Percentiles rank a stretch among this genome's conserved stretches.
Conservation (phyloP, 768 basidiomycete species). For the Termitomyces titanicus region DNA sequence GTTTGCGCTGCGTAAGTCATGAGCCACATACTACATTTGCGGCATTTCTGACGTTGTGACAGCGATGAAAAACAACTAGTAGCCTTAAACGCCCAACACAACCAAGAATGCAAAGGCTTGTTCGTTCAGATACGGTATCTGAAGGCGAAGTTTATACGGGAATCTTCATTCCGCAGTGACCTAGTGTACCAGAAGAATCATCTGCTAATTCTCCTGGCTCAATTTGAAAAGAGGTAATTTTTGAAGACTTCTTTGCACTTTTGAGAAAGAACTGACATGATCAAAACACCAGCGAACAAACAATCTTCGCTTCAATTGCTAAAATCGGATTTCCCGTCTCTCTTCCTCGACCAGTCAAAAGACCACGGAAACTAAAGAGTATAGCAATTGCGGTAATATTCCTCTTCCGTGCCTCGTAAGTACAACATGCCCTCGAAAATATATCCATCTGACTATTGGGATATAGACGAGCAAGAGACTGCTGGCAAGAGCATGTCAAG, state of each 20-base stretch:
- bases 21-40: not conserved
- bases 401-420: slow-evolving; percentile 61
- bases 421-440: slow-evolving; percentile 4
- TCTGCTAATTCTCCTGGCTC: slow-evolving; percentile 66
- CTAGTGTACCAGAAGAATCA: slow-evolving; percentile 88
- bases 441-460: not conserved
- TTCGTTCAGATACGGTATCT: slow-evolving; percentile 89
- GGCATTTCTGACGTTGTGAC: slow-evolving; percentile 4
- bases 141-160: slow-evolving; percentile 87
- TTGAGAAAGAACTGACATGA: not conserved
- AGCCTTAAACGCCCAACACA: slow-evolving; percentile 62
- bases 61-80: slow-evolving; percentile 56
- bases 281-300: slow-evolving; percentile 50
- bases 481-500: slow-evolving; percentile 61
- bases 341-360: slow-evolving; percentile 32
- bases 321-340: slow-evolving; percentile 64
- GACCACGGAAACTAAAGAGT: slow-evolving; percentile 50
- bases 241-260: not conserved
- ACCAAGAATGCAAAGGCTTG: slow-evolving; percentile 85
- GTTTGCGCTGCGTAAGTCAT: slow-evolving; percentile 55
- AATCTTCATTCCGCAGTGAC: slow-evolving; percentile 72
- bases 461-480: slow-evolving; percentile 52
- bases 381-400: slow-evolving; percentile 60
- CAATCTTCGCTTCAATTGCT: slow-evolving; percentile 73
- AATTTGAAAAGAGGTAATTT: slow-evolving; percentile 67